Conservation (phyloP, 1,284 basidiomycete genomes). For the Moniliophthora roreri region DNA sequence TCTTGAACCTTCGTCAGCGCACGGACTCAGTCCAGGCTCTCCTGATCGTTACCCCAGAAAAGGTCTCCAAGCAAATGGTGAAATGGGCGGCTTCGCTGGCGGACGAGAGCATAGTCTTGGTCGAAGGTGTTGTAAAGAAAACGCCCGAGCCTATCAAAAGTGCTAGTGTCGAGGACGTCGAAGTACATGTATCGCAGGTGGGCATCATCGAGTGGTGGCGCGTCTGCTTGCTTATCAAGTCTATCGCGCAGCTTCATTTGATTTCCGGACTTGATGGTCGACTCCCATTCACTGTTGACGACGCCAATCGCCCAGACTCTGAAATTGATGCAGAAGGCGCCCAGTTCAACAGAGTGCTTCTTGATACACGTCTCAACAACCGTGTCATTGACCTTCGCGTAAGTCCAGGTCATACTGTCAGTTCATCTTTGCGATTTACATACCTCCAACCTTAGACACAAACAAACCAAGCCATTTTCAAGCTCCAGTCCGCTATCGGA, state of each 20-base stretch:
- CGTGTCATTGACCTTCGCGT: slow-evolving; percentile 93
- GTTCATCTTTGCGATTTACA: slow-evolving; percentile 15
- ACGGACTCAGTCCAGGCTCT: slow-evolving; percentile 90
- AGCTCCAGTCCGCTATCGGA: slow-evolving; percentile 86
- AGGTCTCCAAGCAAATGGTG: slow-evolving; percentile 96
- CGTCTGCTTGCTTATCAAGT: slow-evolving; percentile 5
- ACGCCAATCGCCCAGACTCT: slow-evolving; percentile 84
- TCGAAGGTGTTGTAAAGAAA: slow-evolving; percentile 82
- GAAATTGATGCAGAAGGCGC: slow-evolving; percentile 70
- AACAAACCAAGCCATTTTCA: slow-evolving; percentile 97
- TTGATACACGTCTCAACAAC: slow-evolving; percentile 95
- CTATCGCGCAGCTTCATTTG: slow-evolving; percentile 72
- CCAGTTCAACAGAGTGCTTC: slow-evolving; percentile 74
- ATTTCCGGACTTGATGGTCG: slow-evolving; percentile 75
- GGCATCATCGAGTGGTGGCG: slow-evolving; percentile 11
- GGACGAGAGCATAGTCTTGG: slow-evolving; percentile 90
- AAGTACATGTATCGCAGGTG: slow-evolving; percentile 86
- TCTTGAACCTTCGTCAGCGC: slow-evolving; percentile 90
- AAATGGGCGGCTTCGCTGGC: slow-evolving; percentile 86
- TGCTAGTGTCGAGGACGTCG: slow-evolving; percentile 85
- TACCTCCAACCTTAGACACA: slow-evolving; percentile 65
- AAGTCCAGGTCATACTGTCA: slow-evolving; percentile 27
- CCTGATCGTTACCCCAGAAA: slow-evolving; percentile 73
- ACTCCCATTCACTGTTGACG: slow-evolving; percentile 92
- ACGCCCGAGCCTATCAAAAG: slow-evolving; percentile 91